Percentiles rank a stretch among this genome's conserved stretches.
These are phyloP conservation scores for Elsinoe necatrix DNA, from an alignment of 2,329 filamentous ascomycete genomes.

Conservation along the genomic window DNA sequence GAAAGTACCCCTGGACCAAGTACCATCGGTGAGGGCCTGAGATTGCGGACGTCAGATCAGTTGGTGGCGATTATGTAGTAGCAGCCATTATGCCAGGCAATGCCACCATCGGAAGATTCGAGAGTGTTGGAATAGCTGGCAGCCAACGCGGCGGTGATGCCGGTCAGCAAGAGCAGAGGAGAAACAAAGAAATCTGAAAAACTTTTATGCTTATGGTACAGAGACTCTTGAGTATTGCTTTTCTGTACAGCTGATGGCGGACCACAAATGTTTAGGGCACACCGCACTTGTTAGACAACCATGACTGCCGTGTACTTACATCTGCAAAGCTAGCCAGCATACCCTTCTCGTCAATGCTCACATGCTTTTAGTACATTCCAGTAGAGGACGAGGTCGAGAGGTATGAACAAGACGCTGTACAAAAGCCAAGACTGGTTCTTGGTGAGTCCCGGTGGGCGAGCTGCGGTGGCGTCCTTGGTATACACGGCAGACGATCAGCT, in stretches of 20 bases:
- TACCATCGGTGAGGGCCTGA: constrained; percentile 46
- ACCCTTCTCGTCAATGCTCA: not conserved
- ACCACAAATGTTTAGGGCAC: not conserved
- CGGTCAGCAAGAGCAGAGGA: constrained; percentile 6
- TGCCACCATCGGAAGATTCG: constrained; percentile 42
- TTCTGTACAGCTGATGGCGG: not conserved
- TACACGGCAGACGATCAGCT: not conserved
- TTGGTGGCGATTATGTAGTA: constrained; percentile 52
- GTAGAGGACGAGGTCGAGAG: not conserved
- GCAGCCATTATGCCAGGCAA: constrained; percentile 45
- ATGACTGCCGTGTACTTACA: not conserved
- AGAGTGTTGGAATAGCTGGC: constrained; percentile 45
- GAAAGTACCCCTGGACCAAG: constrained; percentile 45
- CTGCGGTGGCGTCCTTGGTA: not conserved
- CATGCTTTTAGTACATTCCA: not conserved
- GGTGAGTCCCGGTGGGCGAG: not conserved
- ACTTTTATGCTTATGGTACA: not conserved
- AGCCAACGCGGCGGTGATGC: constrained; percentile 15
- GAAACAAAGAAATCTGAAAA: not conserved
- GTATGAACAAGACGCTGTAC: not conserved
- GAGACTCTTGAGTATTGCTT: not conserved
- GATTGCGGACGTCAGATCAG: constrained; percentile 47
- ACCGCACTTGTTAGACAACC: not conserved
- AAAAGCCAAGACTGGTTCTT: not conserved
- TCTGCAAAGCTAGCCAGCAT: not conserved